Conservation (phyloP, 176 grass and related monocot genomes). For the Saccharum officinarum region DNA sequence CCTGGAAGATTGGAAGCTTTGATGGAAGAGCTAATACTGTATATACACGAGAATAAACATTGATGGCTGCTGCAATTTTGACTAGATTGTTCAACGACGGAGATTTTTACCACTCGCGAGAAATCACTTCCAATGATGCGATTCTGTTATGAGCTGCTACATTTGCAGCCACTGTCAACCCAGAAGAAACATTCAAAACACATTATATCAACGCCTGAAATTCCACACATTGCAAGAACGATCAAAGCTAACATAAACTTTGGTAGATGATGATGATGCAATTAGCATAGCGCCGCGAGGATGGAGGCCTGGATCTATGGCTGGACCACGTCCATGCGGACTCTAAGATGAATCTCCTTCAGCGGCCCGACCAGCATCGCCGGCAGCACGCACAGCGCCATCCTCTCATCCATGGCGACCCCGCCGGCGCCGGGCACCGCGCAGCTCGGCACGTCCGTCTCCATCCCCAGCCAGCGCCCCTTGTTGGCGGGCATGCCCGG, state of each 20-base stretch:
- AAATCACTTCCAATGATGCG: too few relatives aligned
- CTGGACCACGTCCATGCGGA: slow-evolving; percentile 18
- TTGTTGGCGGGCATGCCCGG: background rate
- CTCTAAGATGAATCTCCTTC: background rate
- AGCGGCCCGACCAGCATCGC: background rate
- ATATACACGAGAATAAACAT: too few relatives aligned
- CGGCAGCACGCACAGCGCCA: background rate
- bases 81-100: too few relatives aligned
- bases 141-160: too few relatives aligned
- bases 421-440: background rate
- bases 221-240: too few relatives aligned
- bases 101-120: too few relatives aligned
- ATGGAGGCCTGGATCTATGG: background rate
- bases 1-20: too few relatives aligned
- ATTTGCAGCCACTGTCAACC: too few relatives aligned
- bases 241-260: background rate
- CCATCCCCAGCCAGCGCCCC: background rate
- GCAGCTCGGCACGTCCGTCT: slow-evolving; percentile 23
- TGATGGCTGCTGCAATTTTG: too few relatives aligned
- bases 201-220: too few relatives aligned
- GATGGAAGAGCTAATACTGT: too few relatives aligned
- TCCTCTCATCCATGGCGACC: background rate
- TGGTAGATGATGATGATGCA: background rate
- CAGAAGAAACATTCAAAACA: too few relatives aligned
- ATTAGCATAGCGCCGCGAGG: background rate